Conservation (phyloP, 371 early-diverging fungal species). For the Dichotomocladium elegans region DNA sequence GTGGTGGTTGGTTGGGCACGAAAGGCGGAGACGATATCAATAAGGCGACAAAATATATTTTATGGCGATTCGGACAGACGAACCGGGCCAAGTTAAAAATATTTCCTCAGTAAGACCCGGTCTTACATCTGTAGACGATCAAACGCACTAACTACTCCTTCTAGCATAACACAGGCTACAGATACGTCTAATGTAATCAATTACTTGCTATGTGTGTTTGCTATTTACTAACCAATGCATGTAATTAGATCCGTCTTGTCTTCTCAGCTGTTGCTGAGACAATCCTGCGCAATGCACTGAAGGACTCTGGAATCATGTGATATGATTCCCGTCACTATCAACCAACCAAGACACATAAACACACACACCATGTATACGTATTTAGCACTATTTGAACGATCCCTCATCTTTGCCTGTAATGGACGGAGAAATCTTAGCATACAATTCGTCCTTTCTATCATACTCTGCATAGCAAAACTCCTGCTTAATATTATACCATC, state of each 20-base stretch:
- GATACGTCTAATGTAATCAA: constrained; percentile 58
- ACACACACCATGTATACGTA: too few relatives aligned
- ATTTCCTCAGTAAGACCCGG: constrained; percentile 70
- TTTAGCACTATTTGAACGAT: too few relatives aligned
- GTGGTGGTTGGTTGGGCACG: neutral
- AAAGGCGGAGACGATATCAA: constrained; percentile 63
- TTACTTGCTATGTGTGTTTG: neutral
- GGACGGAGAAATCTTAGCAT: too few relatives aligned
- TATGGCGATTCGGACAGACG: constrained; percentile 73
- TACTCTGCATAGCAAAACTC: too few relatives aligned
- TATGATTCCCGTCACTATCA: neutral
- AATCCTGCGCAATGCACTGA: constrained; percentile 64
- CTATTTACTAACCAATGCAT: neutral
- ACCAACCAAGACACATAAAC: too few relatives aligned
- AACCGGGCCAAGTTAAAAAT: constrained; percentile 73
- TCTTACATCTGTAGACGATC: neutral
- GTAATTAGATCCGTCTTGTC: constrained; percentile 53
- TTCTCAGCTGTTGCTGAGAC: constrained; percentile 78
- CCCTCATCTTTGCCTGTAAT: too few relatives aligned
- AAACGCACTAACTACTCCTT: neutral
- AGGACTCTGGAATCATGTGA: constrained; percentile 66
- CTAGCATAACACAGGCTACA: constrained; percentile 62
- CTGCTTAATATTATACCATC: too few relatives aligned
- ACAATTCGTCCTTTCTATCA: too few relatives aligned
- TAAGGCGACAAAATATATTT: constrained; percentile 76